Evolutionary conservation across 495 filamentous ascomycete genomes (phyloP), one percentile per base, ranked within the genome.

Genomic region (Tuber microsphaerosporum): DNA sequence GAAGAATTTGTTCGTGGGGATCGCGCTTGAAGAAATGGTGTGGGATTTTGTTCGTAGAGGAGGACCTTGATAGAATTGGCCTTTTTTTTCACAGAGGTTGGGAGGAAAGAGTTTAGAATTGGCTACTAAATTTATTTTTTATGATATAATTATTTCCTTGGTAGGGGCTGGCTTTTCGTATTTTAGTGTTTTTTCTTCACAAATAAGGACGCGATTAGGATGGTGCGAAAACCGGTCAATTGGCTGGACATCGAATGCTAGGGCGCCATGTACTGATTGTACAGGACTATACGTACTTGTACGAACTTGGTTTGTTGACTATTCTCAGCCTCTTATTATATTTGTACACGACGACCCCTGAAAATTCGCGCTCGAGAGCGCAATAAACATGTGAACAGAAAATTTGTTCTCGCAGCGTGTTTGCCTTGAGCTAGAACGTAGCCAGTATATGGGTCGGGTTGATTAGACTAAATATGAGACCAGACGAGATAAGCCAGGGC

Each of bases 251-350:
- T 65, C 26, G 56, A 65, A 16, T 16, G 26, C 56, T 16, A 16
- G 56, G 56, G 31, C 16, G 31, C 56, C 56, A 34, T 65, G 56
- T 31, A 34, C 31, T 0, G 14, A 3, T 56, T 26, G 48, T 56
- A 31, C 51, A 34, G 56, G 26, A 34, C 14, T 34, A 26, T 65
- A 65, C 56, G 3, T 31, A 65, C 56, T 65, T 65, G 56, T 17
- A 65, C 56, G 6, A 19, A 6, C 26, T 16, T 34, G 26, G 56
- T 65, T 65, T 34, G 56, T 34, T 65, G 56, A 65, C 56, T 14
- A 65, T 34, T 65, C 26, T 65, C 56, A 65, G 56, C 56, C 56
- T 65, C 56, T 65, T 8, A 65, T 65, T 65, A 65, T 65, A 65
- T 34, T 34, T 65, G 26, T 34, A 65, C 26, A 34, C 26, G 56